A percentile compares a stretch with the other conserved stretches of the same genome.
phyloP scores from a whole-genome alignment of 1,139 yeast genomes.

The Saccharomyces hybrid region DNA sequence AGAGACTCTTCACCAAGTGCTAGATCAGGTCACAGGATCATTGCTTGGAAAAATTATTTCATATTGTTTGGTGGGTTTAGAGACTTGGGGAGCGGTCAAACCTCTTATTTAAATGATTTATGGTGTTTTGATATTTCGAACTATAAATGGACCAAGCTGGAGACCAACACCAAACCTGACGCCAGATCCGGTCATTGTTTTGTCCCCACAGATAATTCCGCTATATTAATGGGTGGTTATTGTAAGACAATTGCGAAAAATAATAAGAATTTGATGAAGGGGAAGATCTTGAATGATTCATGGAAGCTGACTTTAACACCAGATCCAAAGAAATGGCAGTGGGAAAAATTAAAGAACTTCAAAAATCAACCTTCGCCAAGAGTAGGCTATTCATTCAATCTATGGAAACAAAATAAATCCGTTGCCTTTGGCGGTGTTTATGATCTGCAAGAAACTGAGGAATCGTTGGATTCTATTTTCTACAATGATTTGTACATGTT shows the following conservation, averaged over 20 bases:
- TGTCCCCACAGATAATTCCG: constrained; percentile 77
- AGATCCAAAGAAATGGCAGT: constrained; percentile 69
- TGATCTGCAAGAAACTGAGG: constrained; percentile 93
- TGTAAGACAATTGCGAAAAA: constrained; percentile 78
- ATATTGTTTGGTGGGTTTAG: constrained; percentile 87
- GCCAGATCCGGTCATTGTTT: constrained; percentile 91
- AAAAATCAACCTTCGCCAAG: constrained; percentile 86
- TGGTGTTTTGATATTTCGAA: constrained; percentile 90
- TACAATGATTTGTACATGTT: constrained; percentile 76
- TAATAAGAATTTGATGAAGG: constrained; percentile 73
- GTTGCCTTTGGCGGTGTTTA: constrained; percentile 91
- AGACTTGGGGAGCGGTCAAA: constrained; percentile 66
- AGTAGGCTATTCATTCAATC: constrained; percentile 88
- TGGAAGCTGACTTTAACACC: constrained; percentile 86
- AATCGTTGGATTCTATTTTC: constrained; percentile 75
- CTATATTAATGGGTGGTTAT: constrained; percentile 86
- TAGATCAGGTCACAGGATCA: constrained; percentile 85
- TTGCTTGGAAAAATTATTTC: constrained; percentile 85
- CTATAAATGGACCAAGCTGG: constrained; percentile 86
- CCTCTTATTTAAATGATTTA: constrained; percentile 75
- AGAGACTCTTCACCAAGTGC: constrained; percentile 67
- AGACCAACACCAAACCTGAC: constrained; percentile 84
- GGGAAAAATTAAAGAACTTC: constrained; percentile 85
- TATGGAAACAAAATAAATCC: constrained; percentile 80
- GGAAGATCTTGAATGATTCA: constrained; percentile 80